A percentile compares a stretch with the other conserved stretches of the same genome.
Evolutionary conservation across 805 yeast genomes (phyloP).

Genomic region (Suhomyces canberraensis): DNA sequence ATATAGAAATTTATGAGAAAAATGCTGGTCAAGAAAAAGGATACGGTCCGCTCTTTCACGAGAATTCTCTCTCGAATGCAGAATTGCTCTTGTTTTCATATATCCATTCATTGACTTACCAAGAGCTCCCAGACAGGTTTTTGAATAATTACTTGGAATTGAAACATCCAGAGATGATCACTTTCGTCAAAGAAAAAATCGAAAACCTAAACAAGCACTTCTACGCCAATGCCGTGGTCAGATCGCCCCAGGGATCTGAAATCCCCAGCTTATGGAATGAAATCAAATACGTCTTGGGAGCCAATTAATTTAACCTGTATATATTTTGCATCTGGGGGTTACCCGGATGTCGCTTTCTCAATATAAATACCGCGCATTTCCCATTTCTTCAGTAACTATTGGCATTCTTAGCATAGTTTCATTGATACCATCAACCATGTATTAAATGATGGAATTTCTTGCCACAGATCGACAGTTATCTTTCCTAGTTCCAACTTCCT

Average conservation of each 20-base stretch:
- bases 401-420: constrained; percentile 50
- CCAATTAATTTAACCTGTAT: not conserved
- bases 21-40: constrained; percentile 11
- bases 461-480: constrained; percentile 34
- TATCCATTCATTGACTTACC: constrained; percentile 27
- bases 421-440: constrained; percentile 32
- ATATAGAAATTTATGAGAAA: constrained; percentile 15
- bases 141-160: constrained; percentile 29
- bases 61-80: constrained; percentile 17
- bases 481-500: constrained; percentile 19
- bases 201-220: constrained; percentile 9
- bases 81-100: constrained; percentile 42
- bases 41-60: constrained; percentile 14
- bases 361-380: too few relatives aligned
- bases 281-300: constrained; percentile 13
- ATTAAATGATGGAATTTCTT: constrained; percentile 44
- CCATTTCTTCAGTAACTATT: too few relatives aligned
- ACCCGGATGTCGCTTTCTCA: too few relatives aligned
- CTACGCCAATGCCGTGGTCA: constrained; percentile 9
- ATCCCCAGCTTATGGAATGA: constrained; percentile 38
- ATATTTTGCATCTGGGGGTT: not conserved
- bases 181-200: constrained; percentile 10
- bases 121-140: constrained; percentile 41
- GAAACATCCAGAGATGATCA: constrained; percentile 28
- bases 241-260: constrained; percentile 26